Conservation (phyloP, 148 eudicot genomes). For the Chenopodium suecicum region DNA sequence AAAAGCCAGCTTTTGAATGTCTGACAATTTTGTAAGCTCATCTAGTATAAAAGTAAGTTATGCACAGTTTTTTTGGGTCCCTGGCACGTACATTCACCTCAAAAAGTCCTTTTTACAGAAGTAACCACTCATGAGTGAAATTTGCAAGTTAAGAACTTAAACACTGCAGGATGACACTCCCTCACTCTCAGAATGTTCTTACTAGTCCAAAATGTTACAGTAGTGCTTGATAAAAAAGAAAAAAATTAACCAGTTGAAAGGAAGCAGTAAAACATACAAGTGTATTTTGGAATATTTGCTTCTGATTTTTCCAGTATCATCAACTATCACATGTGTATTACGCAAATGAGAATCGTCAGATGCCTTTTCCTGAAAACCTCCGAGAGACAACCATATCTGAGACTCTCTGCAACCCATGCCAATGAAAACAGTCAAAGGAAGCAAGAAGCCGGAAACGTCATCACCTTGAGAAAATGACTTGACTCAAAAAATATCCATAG, state of each 20-base stretch:
- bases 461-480: background rate
- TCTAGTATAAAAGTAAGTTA: background rate
- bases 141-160: background rate
- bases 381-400: slow-evolving; percentile 86
- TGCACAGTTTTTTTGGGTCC: background rate
- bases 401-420: slow-evolving; percentile 60
- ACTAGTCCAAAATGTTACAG: background rate
- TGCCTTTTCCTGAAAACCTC: slow-evolving; percentile 91
- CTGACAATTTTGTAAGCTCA: background rate
- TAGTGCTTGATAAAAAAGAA: background rate
- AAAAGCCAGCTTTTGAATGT: background rate
- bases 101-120: background rate
- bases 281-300: slow-evolving; percentile 79
- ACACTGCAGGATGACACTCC: background rate
- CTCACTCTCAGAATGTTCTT: background rate
- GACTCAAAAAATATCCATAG: background rate
- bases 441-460: background rate
- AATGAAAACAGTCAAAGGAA: slow-evolving; percentile 14
- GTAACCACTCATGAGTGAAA: background rate
- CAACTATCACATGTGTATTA: slow-evolving; percentile 84
- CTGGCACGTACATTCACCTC: background rate
- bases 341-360: slow-evolving; percentile 79
- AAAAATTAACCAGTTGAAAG: background rate
- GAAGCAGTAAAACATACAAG: slow-evolving; percentile 51
- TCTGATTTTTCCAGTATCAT: slow-evolving; percentile 68